Conservation (phyloP, 257 asterid species). For the Nicotiana benthamiana region DNA sequence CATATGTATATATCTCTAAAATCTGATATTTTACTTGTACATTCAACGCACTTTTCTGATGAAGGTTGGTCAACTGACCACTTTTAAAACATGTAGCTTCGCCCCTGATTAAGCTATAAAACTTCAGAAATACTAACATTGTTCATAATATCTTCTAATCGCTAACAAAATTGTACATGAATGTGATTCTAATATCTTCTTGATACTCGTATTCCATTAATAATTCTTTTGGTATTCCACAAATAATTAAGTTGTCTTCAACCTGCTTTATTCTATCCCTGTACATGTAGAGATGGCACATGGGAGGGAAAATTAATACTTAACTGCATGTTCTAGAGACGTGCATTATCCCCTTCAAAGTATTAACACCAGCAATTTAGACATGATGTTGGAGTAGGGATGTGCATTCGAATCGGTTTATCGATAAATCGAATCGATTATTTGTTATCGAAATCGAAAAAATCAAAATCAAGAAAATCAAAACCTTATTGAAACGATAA, state of each 20-base stretch:
- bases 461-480: too few relatives aligned
- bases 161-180: background rate
- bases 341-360: background rate
- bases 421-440: too few relatives aligned
- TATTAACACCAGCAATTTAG: background rate
- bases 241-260: background rate
- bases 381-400: background rate
- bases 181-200: background rate
- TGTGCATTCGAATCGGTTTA: too few relatives aligned
- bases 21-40: too few relatives aligned
- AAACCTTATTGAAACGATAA: too few relatives aligned
- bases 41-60: too few relatives aligned
- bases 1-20: too few relatives aligned
- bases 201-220: background rate
- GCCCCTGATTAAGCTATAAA: background rate
- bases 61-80: too few relatives aligned
- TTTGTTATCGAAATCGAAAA: too few relatives aligned
- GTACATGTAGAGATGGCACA: background rate
- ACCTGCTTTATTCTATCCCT: background rate
- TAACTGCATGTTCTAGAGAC: background rate
- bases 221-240: background rate
- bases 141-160: background rate
- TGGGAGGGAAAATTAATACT: background rate
- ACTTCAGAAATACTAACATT: background rate
- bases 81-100: too few relatives aligned